Base-by-base conservation (phyloP, 495 filamentous ascomycete genomes). In the Penicillium turbatum region DNA sequence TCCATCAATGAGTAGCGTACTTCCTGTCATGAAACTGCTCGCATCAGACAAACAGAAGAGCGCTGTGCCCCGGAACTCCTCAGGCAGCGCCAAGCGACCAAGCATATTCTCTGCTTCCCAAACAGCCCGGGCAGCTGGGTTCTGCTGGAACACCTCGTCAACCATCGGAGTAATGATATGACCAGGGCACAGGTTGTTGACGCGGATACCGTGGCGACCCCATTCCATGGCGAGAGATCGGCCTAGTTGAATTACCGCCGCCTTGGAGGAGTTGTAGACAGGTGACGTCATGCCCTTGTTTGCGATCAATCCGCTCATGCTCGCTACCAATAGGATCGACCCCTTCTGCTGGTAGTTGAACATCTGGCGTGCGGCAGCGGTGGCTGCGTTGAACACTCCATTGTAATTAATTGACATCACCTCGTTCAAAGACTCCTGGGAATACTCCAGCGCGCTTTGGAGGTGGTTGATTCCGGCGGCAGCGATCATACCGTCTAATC, bases 391-490 rank as follows among this genome's bases (percentile, higher is more conserved):
- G 67, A 92, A 87, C 12, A 81, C 83, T 10, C 88, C 88, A 21
- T 84, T 89, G 43, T 88, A 83, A 65, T 90, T 90, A 53, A 89
- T 82, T 32, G 80, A 75, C 65, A 90, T 73, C 70, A 90, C 87
- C 42, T 79, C 79, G 55, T 89, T 80, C 2, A 77, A 62, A 27
- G 86, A 83, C 42, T 79, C 78, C 3, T 79, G 79, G 10, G 79
- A 80, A 66, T 90, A 88, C 46, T 89, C 83, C 47, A 89, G 71
- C 0, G 87, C 85, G 5, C 78, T 63, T 8, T 84, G 84, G 59
- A 89, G 83, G 63, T 90, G 85, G 66, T 90, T 86, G 61, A 89
- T 85, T 6, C 86, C 86, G 3, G 88, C 89, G 10, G 88, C 88
- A n/a, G 88, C 88, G 54, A 95, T 82, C 27, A 93, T 67, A 1